These are phyloP conservation scores for Hyaloperonospora arabidopsidis DNA, from an alignment of 352 stramenopile genomes.

Conservation along the genomic window DNA sequence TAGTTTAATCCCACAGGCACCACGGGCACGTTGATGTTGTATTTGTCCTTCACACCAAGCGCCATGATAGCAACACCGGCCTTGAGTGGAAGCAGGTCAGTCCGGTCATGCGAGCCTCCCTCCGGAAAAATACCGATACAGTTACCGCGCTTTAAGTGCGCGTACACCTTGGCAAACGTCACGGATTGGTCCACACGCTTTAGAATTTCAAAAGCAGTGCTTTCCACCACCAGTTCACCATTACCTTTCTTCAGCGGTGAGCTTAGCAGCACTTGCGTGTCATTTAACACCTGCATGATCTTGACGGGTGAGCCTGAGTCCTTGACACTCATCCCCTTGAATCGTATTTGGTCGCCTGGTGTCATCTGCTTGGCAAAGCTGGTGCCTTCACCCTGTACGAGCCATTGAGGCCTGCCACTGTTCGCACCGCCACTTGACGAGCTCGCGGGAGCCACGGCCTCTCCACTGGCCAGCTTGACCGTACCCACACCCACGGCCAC, in stretches of 20 bases:
- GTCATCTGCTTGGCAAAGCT: slow-evolving; percentile 70
- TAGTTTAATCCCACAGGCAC: slow-evolving; percentile 98
- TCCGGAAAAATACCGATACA: slow-evolving; percentile 97
- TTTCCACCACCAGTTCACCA: slow-evolving; percentile 35
- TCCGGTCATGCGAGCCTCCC: slow-evolving; percentile 95
- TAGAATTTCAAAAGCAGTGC: slow-evolving; percentile 76
- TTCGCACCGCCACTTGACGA: slow-evolving; percentile 22
- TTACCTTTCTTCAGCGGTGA: slow-evolving; percentile 32
- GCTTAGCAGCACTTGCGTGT: slow-evolving; percentile 75
- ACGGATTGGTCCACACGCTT: slow-evolving; percentile 89
- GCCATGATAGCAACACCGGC: slow-evolving; percentile 97
- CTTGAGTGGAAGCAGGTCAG: slow-evolving; percentile 95
- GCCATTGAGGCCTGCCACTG: slow-evolving; percentile 25
- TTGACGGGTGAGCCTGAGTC: slow-evolving; percentile 79
- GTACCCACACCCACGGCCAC: slow-evolving; percentile 60
- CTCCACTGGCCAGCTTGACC: slow-evolving; percentile 45
- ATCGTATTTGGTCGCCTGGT: slow-evolving; percentile 72
- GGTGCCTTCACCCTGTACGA: slow-evolving; percentile 56
- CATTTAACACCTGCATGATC: slow-evolving; percentile 75
- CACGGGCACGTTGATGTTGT: slow-evolving; percentile 93
- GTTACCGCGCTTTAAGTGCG: slow-evolving; percentile 80
- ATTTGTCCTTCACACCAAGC: slow-evolving; percentile 92
- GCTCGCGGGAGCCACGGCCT: slow-evolving; percentile 23
- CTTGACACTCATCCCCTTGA: slow-evolving; percentile 68
- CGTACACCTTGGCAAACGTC: slow-evolving; percentile 90